Evolutionary conservation across 2,329 filamentous ascomycete species (phyloP), one percentile per base, ranked within the genome.

Genomic region (Aspergillus neotritici): DNA sequence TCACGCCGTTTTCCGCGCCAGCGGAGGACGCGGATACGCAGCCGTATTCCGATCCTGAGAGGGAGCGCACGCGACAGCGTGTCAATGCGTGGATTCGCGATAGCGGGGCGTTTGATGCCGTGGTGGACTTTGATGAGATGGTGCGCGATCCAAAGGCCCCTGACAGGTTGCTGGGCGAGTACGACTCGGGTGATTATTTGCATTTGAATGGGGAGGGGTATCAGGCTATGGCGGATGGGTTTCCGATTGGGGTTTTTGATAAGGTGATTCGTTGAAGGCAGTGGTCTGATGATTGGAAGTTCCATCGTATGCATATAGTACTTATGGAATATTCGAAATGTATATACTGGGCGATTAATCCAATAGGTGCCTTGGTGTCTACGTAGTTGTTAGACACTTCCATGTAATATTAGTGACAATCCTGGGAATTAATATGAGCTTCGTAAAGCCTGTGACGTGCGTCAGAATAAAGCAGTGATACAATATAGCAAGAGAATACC

Each of bases 111-210:
- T 85, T 83, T 58, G 79, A 83, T 51, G 74, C 69, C 0, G 72
- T 80, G 3, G 61, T 84, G 17, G 82, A 86, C 58, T 84, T 86
- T 52, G 79, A 82, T 53, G 67, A 60, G 31, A 62, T 78, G 11
- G 52, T 84, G 30, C 71, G 74, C 9, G 73, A 84, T 58, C 68
- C 72, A 11, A 62, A 62, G 4, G 68, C 72, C 21, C 63, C 65
- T 14, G 72, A 69, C n/a, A 67, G 72, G 54, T 54, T 86, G 57
- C 69, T 67, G 15, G 56, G 60, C 10, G 55, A 70, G 46, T 83
- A 73, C 51, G 74, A 85, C 51, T 73, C 74, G 1, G 82, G 82
- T 0, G 82, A 86, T 61, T 81, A 80, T 57, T 58, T 86, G 55
- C 82, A 86, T 67, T 78, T 79, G 0, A 82, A 76, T 57, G 72